Evolutionary conservation across 164 flowering plant genomes (phyloP).

Genomic region (Piper longum): DNA sequence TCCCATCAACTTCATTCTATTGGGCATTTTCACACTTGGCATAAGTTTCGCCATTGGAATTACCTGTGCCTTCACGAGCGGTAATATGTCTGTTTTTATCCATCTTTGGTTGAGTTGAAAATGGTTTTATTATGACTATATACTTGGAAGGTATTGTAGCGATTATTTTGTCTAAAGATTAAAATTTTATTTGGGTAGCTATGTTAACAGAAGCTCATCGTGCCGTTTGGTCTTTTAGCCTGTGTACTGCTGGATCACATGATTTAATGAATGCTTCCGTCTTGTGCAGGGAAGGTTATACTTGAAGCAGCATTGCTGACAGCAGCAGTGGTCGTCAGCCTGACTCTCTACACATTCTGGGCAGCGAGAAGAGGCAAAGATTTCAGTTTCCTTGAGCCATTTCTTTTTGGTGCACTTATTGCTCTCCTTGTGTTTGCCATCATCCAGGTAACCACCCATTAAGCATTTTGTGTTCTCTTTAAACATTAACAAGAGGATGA

Average conservation of each 20-base stretch:
- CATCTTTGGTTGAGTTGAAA: neutral
- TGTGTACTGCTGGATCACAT: no score
- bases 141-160: no score
- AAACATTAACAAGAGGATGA: neutral
- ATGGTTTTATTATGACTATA: neutral
- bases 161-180: no score
- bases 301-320: constrained; percentile 20
- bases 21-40: constrained; percentile 37
- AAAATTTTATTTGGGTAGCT: no score
- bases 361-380: constrained; percentile 27
- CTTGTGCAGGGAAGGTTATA: constrained; percentile 19
- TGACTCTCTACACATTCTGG: constrained; percentile 36
- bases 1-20: constrained; percentile 53
- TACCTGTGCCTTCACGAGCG: constrained; percentile 46
- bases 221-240: no score
- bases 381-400: constrained; percentile 31
- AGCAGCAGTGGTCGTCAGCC: constrained; percentile 12
- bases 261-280: neutral
- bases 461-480: neutral
- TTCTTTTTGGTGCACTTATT: constrained; percentile 17
- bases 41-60: constrained; percentile 48
- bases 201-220: no score
- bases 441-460: constrained; percentile 3
- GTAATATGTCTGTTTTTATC: constrained; percentile 15
- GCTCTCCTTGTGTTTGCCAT: constrained; percentile 10